phyloP scores from a whole-genome alignment of 768 basidiomycete genomes.

The Xanthoconium stramineum region DNA sequence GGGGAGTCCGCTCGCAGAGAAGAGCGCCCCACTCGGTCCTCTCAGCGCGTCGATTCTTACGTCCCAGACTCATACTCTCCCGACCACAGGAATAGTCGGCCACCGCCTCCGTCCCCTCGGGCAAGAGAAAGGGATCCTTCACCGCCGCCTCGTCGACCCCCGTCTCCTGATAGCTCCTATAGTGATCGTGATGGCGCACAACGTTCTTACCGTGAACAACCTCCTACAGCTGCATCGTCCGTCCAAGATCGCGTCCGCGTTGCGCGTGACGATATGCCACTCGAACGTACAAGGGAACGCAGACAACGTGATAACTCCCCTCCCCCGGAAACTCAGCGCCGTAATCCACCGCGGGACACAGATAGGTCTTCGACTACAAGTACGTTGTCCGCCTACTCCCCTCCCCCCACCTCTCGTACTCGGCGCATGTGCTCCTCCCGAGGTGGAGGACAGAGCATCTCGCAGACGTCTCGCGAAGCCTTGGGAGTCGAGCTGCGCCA shows the following conservation, averaged over 20 bases:
- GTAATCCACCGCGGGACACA: constrained; percentile 26
- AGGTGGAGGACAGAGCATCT: constrained; percentile 33
- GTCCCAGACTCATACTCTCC: constrained; percentile 29
- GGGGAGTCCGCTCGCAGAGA: constrained; percentile 30
- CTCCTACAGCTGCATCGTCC: constrained; percentile 12
- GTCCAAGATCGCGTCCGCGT: constrained; percentile 27
- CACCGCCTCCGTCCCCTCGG: constrained; percentile 22
- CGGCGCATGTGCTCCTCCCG: constrained; percentile 38
- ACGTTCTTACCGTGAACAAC: constrained; percentile 21
- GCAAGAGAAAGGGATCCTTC: constrained; percentile 24
- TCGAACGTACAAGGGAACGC: constrained; percentile 21
- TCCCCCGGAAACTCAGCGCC: constrained; percentile 18
- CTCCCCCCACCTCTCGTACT: constrained; percentile 34
- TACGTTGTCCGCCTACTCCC: constrained; percentile 48
- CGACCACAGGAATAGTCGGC: constrained; percentile 18
- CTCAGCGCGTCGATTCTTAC: constrained; percentile 26
- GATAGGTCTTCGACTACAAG: constrained; percentile 39
- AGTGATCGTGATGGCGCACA: constrained; percentile 23
- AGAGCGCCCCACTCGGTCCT: constrained; percentile 20
- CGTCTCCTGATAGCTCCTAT: constrained; percentile 19
- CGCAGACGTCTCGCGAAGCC: constrained; percentile 42
- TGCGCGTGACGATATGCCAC: constrained; percentile 10
- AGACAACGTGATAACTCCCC: constrained; percentile 26
- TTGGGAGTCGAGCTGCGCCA: constrained; percentile 42
- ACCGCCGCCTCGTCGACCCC: constrained; percentile 20